Evolutionary conservation across 441 rosid genomes (phyloP), one percentile per base, ranked within the genome.

Genomic region (Pelargonium australe): DNA sequence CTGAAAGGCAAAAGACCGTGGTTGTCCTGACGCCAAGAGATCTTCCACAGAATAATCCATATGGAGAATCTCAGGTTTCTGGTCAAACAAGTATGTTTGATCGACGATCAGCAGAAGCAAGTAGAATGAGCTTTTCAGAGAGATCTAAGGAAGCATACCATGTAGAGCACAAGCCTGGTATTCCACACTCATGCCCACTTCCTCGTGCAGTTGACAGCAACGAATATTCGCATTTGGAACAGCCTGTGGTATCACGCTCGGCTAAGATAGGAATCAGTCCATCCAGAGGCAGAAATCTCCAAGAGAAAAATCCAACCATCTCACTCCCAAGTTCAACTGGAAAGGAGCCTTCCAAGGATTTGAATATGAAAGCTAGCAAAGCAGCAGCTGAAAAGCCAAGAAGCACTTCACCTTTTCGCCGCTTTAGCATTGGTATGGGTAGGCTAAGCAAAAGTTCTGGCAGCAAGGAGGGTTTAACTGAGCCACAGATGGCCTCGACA

Each of bases 391-490:
- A 91, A 60, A 60, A 60, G 37, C 64, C 64, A 65, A 84, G 94
- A 78, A 89, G 95, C 81, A 80, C 89, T 57, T 91, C 98, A 31
- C 98, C 98, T 45, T 88, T 91, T 71, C 92, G 87, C 65, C 82
- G 91, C 19, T 82, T 88, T 70, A 83, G 90, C 78, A 85, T 85
- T 62, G 79, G 92, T 75, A 75, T 83, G 70, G 80, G 85, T 47
- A 89, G 81, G 83, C 80, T 83, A 12, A 81, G 87, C 72, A 89
- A 86, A 83, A 82, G 63, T 78, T 85, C 84, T 53, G 74, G 78
- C 72, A 8, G 81, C 4, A 85, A 79, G 71, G 94, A 83, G 47
- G 75, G 71, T 25, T 72, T 71, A 66, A 64, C 79, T 67, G 65
- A 74, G 62, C 79, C 79, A 14, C 82, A 77, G 70, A 68, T 65